Percentiles rank a stretch among this genome's conserved stretches.
Evolutionary conservation across 164 flowering plant genomes (phyloP).

Genomic region (Tetrastigma voinierianum): DNA sequence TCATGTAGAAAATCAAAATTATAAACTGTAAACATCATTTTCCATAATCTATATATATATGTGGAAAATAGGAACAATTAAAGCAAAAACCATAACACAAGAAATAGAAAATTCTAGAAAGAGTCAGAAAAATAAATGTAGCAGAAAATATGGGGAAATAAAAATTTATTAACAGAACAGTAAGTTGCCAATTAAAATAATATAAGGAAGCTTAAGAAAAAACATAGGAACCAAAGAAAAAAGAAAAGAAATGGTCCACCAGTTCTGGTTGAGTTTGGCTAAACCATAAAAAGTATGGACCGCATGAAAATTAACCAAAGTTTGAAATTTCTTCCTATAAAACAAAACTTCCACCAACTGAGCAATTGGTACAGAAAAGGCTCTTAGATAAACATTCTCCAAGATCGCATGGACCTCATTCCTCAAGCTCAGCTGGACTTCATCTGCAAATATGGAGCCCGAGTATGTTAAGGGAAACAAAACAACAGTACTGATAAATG

Average conservation of each 20-base stretch:
- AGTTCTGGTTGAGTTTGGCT: conserved; percentile 1
- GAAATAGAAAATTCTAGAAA: neutral
- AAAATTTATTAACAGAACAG: neutral
- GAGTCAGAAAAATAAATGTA: neutral
- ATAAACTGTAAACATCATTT: neutral
- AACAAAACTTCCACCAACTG: neutral
- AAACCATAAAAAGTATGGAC: conserved; percentile 1
- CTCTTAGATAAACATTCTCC: conserved; percentile 6
- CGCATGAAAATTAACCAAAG: neutral
- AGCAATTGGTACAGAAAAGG: neutral
- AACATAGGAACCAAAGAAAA: neutral
- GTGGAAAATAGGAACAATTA: neutral
- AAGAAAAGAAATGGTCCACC: neutral
- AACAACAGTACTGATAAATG: neutral
- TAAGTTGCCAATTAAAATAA: neutral
- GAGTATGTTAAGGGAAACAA: conserved; percentile 15
- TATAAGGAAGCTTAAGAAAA: neutral
- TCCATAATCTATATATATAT: neutral
- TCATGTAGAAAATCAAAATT: neutral
- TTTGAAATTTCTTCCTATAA: neutral
- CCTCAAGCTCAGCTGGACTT: conserved; percentile 11
- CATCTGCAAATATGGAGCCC: conserved; percentile 36
- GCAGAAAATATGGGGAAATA: neutral
- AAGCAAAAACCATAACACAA: neutral
- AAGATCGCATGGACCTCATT: conserved; percentile 8